Conservation (phyloP, 768 basidiomycete genomes). For the Leucocoprinus sp. region DNA sequence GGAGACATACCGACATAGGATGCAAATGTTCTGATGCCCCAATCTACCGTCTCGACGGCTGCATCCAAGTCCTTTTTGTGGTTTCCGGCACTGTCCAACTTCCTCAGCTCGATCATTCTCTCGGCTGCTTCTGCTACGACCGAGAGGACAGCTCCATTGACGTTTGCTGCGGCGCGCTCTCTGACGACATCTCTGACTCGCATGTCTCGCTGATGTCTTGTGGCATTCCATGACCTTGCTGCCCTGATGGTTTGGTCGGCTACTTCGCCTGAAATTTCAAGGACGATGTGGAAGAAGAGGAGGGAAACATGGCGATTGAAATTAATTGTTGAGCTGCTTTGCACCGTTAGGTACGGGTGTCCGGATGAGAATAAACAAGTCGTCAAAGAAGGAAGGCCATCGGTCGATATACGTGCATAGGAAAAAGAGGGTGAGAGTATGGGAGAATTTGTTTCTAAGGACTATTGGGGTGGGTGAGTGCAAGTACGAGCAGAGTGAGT, state of each 20-base stretch:
- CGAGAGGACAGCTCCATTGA: conserved; percentile 83
- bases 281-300: conserved; percentile 84
- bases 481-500: background rate
- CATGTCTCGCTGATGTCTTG: conserved; percentile 73
- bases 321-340: conserved; percentile 29
- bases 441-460: conserved; percentile 91
- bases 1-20: conserved; percentile 83
- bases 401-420: conserved; percentile 79
- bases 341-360: conserved; percentile 34
- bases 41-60: conserved; percentile 75
- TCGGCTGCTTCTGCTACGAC: conserved; percentile 68
- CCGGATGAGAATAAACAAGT: conserved; percentile 68
- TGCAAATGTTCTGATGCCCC: conserved; percentile 87
- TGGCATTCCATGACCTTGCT: conserved; percentile 63
- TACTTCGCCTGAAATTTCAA: conserved; percentile 96
- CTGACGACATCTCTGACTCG: conserved; percentile 85
- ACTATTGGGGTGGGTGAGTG: conserved; percentile 35
- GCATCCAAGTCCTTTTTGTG: conserved; percentile 45
- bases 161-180: conserved; percentile 76
- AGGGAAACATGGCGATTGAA: conserved; percentile 83
- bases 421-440: conserved; percentile 84
- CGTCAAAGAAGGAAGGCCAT: conserved; percentile 80
- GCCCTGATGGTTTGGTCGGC: conserved; percentile 91
- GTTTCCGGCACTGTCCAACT: conserved; percentile 32
- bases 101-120: conserved; percentile 44